Evolutionary conservation across 371 early-diverging fungal species (phyloP), one percentile per base, ranked within the genome.

Genomic region (Rhizopus stolonifer): DNA sequence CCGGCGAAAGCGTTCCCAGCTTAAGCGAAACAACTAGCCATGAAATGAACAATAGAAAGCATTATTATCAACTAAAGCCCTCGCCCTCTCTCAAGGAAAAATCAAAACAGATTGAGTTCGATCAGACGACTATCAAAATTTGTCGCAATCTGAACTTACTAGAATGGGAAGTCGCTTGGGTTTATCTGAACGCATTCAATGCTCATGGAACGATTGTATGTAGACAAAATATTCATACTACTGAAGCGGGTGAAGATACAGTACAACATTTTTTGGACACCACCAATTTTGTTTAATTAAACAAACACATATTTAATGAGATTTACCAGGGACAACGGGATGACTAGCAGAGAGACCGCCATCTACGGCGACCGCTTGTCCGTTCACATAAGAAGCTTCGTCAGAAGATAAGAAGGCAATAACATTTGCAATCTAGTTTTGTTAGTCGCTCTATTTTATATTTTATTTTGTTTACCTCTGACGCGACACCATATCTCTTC

Each of bases 171-270:
- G 65, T 71, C 23, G 54, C 74, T 3, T 65, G 74, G 44, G 78
- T 83, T 0, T 67, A 65, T 48, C 70, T 79, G 21, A 59, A 58
- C 21, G 61, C 51, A 26, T 49, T 73, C 4, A 79, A 84, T 61
- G 71, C 82, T 0, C 87, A 87, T 55, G 87, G 78, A 9, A 70
- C 78, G 4, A 85, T 87, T 33, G 62, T 87, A 4, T 72, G 74
- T 32, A 48, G 84, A 56, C 60, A 74, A 46, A 61, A 56, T 9
- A 18, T 53, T 15, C 69, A 61, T 56, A 46, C 47, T 14, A 60
- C 54, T n/a, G 54, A 60, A 10, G 69, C 49, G 0, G 69, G 69
- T 10, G 47, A 65, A 56, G 70, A 75, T 46, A 79, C 75, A 7
- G 68, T 78, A 44, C 53, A 61, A 49, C 75, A 79, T 50, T 72